Conservation (phyloP, 2,329 filamentous ascomycete genomes). For the Madurella fahalii region DNA sequence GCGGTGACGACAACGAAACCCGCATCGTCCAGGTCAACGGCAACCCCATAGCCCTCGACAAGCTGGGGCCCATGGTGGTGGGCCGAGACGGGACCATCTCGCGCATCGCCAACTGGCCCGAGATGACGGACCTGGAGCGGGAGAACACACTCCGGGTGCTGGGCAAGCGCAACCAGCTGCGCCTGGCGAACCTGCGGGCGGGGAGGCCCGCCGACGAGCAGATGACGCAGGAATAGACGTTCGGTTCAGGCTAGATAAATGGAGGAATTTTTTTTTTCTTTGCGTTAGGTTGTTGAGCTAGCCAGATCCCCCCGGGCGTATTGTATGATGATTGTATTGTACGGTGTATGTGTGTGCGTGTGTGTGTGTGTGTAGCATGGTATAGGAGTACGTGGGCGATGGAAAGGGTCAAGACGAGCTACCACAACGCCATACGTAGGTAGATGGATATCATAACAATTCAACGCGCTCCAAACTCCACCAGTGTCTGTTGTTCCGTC, state of each 20-base stretch:
- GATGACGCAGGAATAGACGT: neutral
- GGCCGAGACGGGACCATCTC: conserved; percentile 68
- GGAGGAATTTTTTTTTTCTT: too few relatives aligned
- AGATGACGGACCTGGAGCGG: conserved; percentile 66
- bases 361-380: too few relatives aligned
- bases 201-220: conserved; percentile 26
- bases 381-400: too few relatives aligned
- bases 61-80: conserved; percentile 69
- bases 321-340: too few relatives aligned
- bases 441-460: neutral
- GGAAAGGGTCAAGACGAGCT: too few relatives aligned
- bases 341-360: too few relatives aligned
- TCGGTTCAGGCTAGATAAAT: neutral
- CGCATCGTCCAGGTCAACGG: conserved; percentile 33
- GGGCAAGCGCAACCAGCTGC: conserved; percentile 62
- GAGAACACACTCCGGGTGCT: conserved; percentile 63
- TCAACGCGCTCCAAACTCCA: neutral
- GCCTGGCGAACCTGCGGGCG: conserved; percentile 52
- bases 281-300: neutral
- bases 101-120: conserved; percentile 67
- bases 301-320: too few relatives aligned
- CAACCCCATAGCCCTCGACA: conserved; percentile 56
- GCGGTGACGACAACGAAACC: conserved; percentile 5
- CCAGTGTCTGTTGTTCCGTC: neutral
- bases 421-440: too few relatives aligned